These are phyloP conservation scores for Phytophthora ohioensis DNA, from an alignment of 352 stramenopile species.

Conservation along the genomic window DNA sequence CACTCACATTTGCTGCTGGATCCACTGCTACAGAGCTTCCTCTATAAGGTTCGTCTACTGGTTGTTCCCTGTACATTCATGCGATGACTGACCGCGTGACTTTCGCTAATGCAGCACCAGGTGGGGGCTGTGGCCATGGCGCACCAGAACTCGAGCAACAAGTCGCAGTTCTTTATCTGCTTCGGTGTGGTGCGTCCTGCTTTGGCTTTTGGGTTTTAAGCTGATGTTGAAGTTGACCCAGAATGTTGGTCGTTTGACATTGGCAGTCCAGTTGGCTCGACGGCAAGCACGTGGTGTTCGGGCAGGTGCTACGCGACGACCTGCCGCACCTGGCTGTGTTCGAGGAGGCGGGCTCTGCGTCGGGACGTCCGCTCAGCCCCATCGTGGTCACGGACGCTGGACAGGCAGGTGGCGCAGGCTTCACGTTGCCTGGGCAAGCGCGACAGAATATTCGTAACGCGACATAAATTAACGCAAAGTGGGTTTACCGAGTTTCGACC, in stretches of 20 bases:
- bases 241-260: constrained; percentile 31
- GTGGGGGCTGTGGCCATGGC: constrained; percentile 97
- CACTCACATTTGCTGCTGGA: neutral
- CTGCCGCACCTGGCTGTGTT: constrained; percentile 59
- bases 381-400: constrained; percentile 70
- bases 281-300: constrained; percentile 98
- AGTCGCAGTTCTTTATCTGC: constrained; percentile 99
- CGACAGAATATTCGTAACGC: constrained; percentile 8
- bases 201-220: neutral
- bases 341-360: constrained; percentile 57
- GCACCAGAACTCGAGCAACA: constrained; percentile 97
- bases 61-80: neutral
- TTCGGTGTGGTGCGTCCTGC: constrained; percentile 60
- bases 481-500: constrained; percentile 38
- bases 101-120: constrained; percentile 66
- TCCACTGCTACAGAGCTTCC: constrained; percentile 76
- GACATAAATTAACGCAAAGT: constrained; percentile 13
- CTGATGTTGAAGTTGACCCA: constrained; percentile 22
- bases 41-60: constrained; percentile 63
- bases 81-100: neutral
- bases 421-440: constrained; percentile 23
- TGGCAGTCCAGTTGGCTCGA: constrained; percentile 90
- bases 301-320: constrained; percentile 78
- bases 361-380: constrained; percentile 54
- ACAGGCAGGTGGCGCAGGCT: constrained; percentile 58